Conservation (phyloP, 306 rosid species). For the Corylus heterophylla region DNA sequence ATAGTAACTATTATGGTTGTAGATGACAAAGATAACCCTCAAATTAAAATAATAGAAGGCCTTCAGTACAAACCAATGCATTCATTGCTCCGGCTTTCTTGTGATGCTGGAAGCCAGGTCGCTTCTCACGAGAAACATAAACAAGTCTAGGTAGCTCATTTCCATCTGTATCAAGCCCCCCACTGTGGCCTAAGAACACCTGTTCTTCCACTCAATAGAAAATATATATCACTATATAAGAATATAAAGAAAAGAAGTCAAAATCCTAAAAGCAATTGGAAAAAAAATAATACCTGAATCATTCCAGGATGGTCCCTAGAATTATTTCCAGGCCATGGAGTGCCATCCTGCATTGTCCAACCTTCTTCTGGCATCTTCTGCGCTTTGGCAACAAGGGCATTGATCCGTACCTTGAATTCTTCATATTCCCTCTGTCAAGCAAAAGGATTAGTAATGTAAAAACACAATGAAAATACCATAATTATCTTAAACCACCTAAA, state of each 20-base stretch:
- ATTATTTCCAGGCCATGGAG: constrained; percentile 99
- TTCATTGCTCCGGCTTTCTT: constrained; percentile 99
- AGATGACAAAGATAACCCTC: background rate
- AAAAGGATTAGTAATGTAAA: constrained; percentile 17
- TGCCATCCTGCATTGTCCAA: constrained; percentile 99
- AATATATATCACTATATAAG: constrained; percentile 17
- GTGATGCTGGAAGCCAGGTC: constrained; percentile 99
- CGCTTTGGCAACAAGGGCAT: constrained; percentile 93
- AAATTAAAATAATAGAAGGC: constrained; percentile 10
- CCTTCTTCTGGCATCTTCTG: constrained; percentile 99
- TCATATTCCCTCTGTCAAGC: constrained; percentile 90
- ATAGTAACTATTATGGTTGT: background rate
- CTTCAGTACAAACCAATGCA: constrained; percentile 78
- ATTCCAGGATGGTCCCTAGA: constrained; percentile 99
- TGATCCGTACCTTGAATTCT: constrained; percentile 89
- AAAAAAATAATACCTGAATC: constrained; percentile 74
- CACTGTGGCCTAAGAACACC: constrained; percentile 99
- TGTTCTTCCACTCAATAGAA: constrained; percentile 37
- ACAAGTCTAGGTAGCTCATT: constrained; percentile 99
- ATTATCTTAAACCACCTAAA: background rate
- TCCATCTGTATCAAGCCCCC: constrained; percentile 98
- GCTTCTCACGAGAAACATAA: constrained; percentile 99
- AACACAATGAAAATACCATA: background rate
- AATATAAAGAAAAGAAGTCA: background rate
- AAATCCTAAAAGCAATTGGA: constrained; percentile 16